Evolutionary conservation across 179 eudicot species (phyloP).

Genomic region (Heliamphora ciliata): DNA sequence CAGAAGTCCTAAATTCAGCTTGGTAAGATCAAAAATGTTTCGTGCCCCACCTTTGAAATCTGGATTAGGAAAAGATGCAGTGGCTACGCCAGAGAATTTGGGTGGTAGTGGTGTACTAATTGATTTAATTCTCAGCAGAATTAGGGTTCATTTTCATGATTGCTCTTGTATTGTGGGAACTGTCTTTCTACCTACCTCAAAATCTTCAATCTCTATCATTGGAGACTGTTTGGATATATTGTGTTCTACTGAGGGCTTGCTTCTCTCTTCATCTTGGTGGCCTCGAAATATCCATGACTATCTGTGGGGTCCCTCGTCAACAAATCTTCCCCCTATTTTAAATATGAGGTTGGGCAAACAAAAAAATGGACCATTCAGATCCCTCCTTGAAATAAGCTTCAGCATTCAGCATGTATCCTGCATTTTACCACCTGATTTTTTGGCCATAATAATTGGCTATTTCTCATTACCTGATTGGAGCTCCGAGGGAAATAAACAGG

Average conservation of each 20-base stretch:
- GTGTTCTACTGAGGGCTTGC: conserved; percentile 56
- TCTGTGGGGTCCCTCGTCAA: conserved; percentile 69
- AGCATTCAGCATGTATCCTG: conserved; percentile 79
- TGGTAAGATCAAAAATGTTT: conserved; percentile 18
- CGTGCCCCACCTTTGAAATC: conserved; percentile 15
- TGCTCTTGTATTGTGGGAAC: conserved; percentile 56
- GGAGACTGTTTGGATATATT: conserved; percentile 53
- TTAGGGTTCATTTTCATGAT: conserved; percentile 72
- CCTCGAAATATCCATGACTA: conserved; percentile 35
- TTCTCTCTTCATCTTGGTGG: conserved; percentile 61
- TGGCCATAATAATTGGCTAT: conserved; percentile 74
- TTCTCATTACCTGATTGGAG: conserved; percentile 76
- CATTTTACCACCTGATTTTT: conserved; percentile 64
- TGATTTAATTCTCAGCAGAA: conserved; percentile 38
- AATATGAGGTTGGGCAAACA: conserved; percentile 53
- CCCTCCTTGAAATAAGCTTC: conserved; percentile 54
- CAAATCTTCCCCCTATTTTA: conserved; percentile 44
- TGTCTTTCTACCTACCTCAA: conserved; percentile 51
- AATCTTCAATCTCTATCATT: conserved; percentile 34
- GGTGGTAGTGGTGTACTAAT: conserved; percentile 22
- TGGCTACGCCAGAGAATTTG: conserved; percentile 15
- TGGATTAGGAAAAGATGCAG: conserved; percentile 19
- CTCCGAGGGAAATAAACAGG: conserved; percentile 21
- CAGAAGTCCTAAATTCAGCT: conserved; percentile 22
- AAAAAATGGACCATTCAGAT: conserved; percentile 20